A percentile compares a stretch with the other conserved stretches of the same genome.
Conservation (phyloP, 1,284 basidiomycete genomes). For the Ustilago lituana region DNA sequence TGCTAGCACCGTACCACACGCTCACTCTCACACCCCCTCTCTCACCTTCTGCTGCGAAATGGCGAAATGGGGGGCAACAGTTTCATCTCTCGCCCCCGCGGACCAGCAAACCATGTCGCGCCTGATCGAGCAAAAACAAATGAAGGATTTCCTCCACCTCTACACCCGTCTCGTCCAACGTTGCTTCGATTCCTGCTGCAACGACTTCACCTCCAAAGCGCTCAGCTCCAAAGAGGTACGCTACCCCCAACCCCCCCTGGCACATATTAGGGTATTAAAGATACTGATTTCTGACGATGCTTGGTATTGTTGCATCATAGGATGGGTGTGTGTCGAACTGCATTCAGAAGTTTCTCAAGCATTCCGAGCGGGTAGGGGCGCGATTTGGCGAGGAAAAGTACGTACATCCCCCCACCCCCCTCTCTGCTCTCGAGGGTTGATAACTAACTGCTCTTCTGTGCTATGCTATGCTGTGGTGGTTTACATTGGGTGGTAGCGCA, state of each 20-base stretch:
- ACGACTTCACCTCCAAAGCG: constrained; percentile 95
- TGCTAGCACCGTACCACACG: too few relatives aligned
- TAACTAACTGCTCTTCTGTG: too few relatives aligned
- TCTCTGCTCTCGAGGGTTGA: too few relatives aligned
- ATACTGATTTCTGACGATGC: neutral
- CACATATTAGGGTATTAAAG: too few relatives aligned
- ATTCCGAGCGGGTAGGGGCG: constrained; percentile 91
- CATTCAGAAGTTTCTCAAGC: constrained; percentile 94
- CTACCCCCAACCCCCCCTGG: too few relatives aligned
- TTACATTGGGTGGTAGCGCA: too few relatives aligned
- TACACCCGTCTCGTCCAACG: constrained; percentile 96
- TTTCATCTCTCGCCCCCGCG: constrained; percentile 59
- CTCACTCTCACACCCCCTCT: too few relatives aligned
- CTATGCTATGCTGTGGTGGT: too few relatives aligned
- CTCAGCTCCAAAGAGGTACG: constrained; percentile 89
- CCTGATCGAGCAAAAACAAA: constrained; percentile 73
- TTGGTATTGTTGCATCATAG: constrained; percentile 60
- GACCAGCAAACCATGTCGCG: constrained; percentile 65
- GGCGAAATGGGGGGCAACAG: too few relatives aligned
- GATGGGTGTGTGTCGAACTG: constrained; percentile 74
- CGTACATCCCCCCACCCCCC: constrained; percentile 11
- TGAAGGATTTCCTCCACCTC: constrained; percentile 96
- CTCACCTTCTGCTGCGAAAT: too few relatives aligned
- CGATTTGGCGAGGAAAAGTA: constrained; percentile 73
- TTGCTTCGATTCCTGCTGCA: constrained; percentile 93